Base-by-base conservation (phyloP, 257 asterid genomes). In the Vinca minor region DNA sequence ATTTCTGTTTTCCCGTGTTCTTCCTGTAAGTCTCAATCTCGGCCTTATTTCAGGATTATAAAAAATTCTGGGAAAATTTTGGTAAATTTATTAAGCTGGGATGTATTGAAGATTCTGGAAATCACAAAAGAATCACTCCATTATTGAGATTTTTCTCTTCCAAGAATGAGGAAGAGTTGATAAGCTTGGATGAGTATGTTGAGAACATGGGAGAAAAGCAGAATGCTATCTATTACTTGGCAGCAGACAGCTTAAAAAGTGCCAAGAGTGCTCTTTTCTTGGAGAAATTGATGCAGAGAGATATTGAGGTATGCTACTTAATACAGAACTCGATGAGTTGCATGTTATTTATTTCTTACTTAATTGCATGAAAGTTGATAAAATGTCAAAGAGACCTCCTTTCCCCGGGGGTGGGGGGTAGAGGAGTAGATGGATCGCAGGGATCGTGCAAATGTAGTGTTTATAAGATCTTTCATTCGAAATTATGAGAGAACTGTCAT, bases 181-280 rank as follows among this genome's bases (percentile, higher is more conserved):
- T 90, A 71, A 93, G 99, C 70, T 81, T 93, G 62, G 96, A 93
- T 70, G 93, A 87, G 35, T 93, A 93, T 70, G 72, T 93, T 38
- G 96, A 93, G 89, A 93, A 87, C 82, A 93, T 93, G 99, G 85
- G 85, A 13, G 96, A 93, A 79, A 86, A 83, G 46, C 99, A 93
- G 82, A 86, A 79, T 2, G 97, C 97, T 14, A 90, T 93, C 70
- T 93, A 83, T 71, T 93, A 93, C 74, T 69, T 93, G 82, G 99
- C 99, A 44, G 77, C 97, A 0, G 99, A 93, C 83, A 93, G 97
- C 86, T 84, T 93, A 69, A 80, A 87, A 72, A 87, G 99, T 83
- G 97, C 97, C 45, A 89, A 83, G 68, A 81, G 95, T 66, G 99
- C 99, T 62, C 97, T 97, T 55, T 93, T 93, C 71, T 71, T 93